These are phyloP conservation scores for Extremus antarcticus DNA, from an alignment of 495 filamentous ascomycete genomes.

Conservation along the genomic window DNA sequence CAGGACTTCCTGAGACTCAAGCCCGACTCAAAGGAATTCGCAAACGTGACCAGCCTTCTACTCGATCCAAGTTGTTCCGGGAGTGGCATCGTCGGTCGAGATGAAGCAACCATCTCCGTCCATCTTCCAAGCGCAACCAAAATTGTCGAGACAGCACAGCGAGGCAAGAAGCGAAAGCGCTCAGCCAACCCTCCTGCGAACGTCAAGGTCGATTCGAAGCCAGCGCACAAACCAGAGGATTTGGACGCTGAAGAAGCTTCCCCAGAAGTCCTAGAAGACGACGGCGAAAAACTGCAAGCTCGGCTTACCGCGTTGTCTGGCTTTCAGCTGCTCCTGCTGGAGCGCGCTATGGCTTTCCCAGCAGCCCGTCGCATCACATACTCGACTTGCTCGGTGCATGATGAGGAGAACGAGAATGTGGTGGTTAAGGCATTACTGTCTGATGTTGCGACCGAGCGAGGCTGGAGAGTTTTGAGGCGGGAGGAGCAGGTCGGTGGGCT, in stretches of 20 bases:
- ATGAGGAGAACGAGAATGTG: conserved; percentile 79
- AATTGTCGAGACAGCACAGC: not conserved
- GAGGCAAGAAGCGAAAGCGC: conserved; percentile 19
- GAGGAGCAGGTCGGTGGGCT: conserved; percentile 62
- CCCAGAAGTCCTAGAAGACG: not conserved
- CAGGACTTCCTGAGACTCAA: conserved; percentile 71
- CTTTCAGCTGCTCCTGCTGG: conserved; percentile 30
- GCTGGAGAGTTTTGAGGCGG: conserved; percentile 65
- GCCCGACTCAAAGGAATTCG: conserved; percentile 43
- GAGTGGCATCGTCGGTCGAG: conserved; percentile 81
- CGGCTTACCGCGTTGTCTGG: conserved; percentile 49
- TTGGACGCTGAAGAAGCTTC: conserved; percentile 2
- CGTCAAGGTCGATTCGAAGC: not conserved
- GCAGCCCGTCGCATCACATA: conserved; percentile 70
- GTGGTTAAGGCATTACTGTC: conserved; percentile 58
- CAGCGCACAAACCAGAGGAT: not conserved
- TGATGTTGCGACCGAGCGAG: conserved; percentile 49
- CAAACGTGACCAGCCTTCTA: conserved; percentile 58
- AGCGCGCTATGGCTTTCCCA: conserved; percentile 64
- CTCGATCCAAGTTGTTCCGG: conserved; percentile 92
- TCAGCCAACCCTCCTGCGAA: not conserved
- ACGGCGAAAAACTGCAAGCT: conserved; percentile 22
- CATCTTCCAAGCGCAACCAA: conserved; percentile 32
- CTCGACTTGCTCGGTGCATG: conserved; percentile 81
- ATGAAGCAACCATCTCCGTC: conserved; percentile 51